Evolutionary conservation across 345 rosid species (phyloP).

Genomic region (Eutrema heterophyllum): DNA sequence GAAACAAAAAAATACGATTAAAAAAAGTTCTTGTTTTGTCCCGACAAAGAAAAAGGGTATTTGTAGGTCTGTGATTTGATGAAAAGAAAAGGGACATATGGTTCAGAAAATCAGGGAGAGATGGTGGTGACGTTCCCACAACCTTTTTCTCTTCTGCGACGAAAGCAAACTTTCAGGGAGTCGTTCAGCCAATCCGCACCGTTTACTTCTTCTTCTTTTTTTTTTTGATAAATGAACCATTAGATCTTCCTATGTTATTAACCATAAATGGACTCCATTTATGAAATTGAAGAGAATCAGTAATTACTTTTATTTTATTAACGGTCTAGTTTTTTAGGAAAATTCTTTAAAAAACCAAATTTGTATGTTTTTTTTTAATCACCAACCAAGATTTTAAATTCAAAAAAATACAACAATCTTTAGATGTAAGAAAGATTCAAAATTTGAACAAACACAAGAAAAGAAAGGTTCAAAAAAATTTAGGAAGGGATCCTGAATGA

Average conservation of each 20-base stretch:
- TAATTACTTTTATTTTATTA: not conserved
- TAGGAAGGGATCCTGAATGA: too few relatives aligned
- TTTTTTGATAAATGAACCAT: not conserved
- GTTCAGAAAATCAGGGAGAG: slow-evolving; percentile 3
- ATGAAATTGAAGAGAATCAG: not conserved
- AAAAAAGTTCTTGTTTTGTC: slow-evolving; percentile 11
- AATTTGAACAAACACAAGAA: too few relatives aligned
- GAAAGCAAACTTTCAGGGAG: not conserved
- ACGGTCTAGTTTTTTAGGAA: not conserved
- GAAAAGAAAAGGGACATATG: not conserved
- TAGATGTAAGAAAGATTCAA: too few relatives aligned
- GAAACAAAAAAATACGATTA: not conserved
- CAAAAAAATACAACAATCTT: too few relatives aligned
- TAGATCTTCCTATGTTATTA: not conserved
- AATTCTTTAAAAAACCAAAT: too few relatives aligned
- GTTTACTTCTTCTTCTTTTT: not conserved
- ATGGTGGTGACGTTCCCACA: slow-evolving; percentile 12
- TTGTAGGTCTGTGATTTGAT: slow-evolving; percentile 8
- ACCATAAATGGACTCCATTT: not conserved
- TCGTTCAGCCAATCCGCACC: slow-evolving; percentile 19
- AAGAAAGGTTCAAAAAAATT: too few relatives aligned
- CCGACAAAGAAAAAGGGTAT: slow-evolving; percentile 19
- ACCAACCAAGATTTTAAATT: too few relatives aligned
- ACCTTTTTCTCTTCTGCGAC: slow-evolving; percentile 17
- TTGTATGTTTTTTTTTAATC: too few relatives aligned